Conservation (phyloP, 306 rosid species). For the Alnus rubra region DNA sequence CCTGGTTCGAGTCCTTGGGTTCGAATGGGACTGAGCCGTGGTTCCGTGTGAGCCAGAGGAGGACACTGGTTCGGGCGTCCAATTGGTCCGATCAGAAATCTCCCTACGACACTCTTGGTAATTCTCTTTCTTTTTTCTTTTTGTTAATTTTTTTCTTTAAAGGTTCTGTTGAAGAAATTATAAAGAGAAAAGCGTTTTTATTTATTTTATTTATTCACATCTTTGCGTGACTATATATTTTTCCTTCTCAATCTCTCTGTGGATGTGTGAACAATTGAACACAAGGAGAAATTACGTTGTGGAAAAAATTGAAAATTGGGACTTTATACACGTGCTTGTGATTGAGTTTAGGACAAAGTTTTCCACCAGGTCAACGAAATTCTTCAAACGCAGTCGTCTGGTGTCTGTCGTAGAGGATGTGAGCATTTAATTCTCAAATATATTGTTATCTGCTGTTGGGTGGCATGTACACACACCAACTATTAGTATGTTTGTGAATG, state of each 20-base stretch:
- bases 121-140: constrained; percentile 17
- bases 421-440: too few species aligned
- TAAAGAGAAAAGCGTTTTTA: not conserved
- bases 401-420: too few species aligned
- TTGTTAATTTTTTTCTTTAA: not conserved
- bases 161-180: not conserved
- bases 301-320: not conserved
- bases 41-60: constrained; percentile 66
- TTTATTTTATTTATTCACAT: not conserved
- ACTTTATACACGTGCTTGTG: not conserved
- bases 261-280: not conserved
- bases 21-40: constrained; percentile 36
- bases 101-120: constrained; percentile 93
- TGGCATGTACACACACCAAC: not conserved
- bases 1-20: constrained; percentile 39
- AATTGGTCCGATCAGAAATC: constrained; percentile 75
- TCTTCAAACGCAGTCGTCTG: too few species aligned
- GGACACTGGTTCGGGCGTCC: constrained; percentile 61
- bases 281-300: not conserved
- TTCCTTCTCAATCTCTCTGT: too few species aligned
- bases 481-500: not conserved
- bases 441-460: not conserved
- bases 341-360: not conserved
- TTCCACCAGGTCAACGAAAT: too few species aligned
- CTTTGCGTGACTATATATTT: not conserved